Evolutionary conservation across 768 basidiomycete genomes (phyloP).

Genomic region (Solioccasus polychromus): DNA sequence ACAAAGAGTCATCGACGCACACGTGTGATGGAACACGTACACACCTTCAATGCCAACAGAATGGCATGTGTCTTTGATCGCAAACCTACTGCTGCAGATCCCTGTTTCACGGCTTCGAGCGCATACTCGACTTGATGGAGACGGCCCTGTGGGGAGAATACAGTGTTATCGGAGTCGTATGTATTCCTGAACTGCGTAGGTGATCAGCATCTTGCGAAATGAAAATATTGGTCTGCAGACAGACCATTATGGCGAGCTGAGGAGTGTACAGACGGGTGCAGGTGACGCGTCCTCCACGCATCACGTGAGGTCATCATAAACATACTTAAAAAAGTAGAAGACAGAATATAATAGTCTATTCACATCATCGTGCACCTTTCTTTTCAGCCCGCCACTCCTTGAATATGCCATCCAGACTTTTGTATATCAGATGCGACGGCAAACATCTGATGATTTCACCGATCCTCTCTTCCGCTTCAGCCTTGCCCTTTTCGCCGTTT

Average conservation of each 20-base stretch:
- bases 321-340: background rate
- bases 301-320: constrained; percentile 26
- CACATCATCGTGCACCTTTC: constrained; percentile 54
- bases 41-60: constrained; percentile 87
- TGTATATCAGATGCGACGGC: constrained; percentile 84
- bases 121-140: constrained; percentile 99
- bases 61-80: constrained; percentile 94
- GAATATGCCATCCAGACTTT: constrained; percentile 92
- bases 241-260: constrained; percentile 28
- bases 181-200: constrained; percentile 82
- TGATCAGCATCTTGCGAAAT: constrained; percentile 3
- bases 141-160: constrained; percentile 94
- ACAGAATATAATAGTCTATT: constrained; percentile 7
- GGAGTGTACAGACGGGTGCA: constrained; percentile 9
- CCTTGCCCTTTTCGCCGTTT: constrained; percentile 60
- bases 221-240: constrained; percentile 7
- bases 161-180: constrained; percentile 98
- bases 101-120: constrained; percentile 98
- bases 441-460: constrained; percentile 89
- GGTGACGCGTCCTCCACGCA: constrained; percentile 34
- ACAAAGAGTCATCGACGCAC: constrained; percentile 5
- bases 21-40: constrained; percentile 13
- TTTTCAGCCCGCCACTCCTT: constrained; percentile 88
- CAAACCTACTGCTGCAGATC: constrained; percentile 96
- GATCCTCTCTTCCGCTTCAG: constrained; percentile 69